These are phyloP conservation scores for Talinum fruticosum DNA, from an alignment of 148 eudicot species.

Conservation along the genomic window DNA sequence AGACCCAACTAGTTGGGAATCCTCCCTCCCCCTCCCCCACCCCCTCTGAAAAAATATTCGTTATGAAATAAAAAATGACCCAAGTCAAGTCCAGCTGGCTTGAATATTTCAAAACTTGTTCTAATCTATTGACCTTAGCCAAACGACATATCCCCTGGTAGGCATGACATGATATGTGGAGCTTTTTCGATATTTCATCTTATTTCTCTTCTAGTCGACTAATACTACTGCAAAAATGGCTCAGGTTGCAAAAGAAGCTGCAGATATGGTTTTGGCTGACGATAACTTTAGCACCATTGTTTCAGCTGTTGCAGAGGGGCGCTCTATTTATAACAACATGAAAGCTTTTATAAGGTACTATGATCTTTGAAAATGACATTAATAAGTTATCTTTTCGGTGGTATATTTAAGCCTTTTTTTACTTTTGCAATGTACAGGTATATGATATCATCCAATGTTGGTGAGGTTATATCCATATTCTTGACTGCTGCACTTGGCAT, in stretches of 20 bases:
- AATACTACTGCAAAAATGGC: not conserved
- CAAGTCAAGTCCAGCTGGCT: not conserved
- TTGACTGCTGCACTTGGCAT: slow-evolving; percentile 85
- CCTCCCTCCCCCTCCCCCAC: too few relatives aligned
- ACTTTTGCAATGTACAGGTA: slow-evolving; percentile 50
- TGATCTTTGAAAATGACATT: not conserved
- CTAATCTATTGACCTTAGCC: not conserved
- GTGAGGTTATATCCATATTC: slow-evolving; percentile 88
- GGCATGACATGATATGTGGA: not conserved
- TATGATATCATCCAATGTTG: slow-evolving; percentile 95
- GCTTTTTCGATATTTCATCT: not conserved
- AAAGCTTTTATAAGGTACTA: slow-evolving; percentile 86
- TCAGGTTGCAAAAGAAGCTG: slow-evolving; percentile 95
- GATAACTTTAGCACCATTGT: slow-evolving; percentile 92
- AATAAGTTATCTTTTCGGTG: not conserved
- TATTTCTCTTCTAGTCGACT: not conserved
- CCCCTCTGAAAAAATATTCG: too few relatives aligned
- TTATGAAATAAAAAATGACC: too few relatives aligned
- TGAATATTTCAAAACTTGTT: not conserved
- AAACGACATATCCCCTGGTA: not conserved
- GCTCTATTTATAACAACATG: slow-evolving; percentile 89
- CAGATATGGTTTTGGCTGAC: slow-evolving; percentile 92
- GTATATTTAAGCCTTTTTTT: not conserved
- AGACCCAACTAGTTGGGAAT: too few relatives aligned
- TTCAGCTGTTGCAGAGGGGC: slow-evolving; percentile 86